Conservation (phyloP, 2,329 filamentous ascomycete genomes). For the Fusarium caatingaense region DNA sequence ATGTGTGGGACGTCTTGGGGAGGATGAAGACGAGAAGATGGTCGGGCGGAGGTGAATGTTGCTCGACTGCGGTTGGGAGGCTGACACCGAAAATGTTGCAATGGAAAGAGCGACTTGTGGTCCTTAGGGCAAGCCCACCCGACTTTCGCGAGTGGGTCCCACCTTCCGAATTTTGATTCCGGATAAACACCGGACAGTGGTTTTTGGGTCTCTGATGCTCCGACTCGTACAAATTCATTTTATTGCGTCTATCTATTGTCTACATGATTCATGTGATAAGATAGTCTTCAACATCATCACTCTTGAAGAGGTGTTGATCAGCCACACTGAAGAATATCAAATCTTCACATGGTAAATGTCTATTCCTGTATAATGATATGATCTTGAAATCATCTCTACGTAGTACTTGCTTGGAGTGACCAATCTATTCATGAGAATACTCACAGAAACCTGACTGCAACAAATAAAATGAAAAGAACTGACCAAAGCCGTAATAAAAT, state of each 20-base stretch:
- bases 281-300: not conserved
- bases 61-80: conserved; percentile 47
- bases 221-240: conserved; percentile 1
- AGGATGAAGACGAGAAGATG: conserved; percentile 50
- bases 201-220: not conserved
- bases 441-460: not conserved
- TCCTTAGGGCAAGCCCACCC: conserved; percentile 58
- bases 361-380: not conserved
- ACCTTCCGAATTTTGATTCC: conserved; percentile 30
- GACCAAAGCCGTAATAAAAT: not conserved
- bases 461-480: not conserved
- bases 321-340: not conserved
- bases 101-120: conserved; percentile 50
- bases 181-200: conserved; percentile 75
- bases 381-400: not conserved
- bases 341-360: not conserved
- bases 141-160: conserved; percentile 43
- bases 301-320: not conserved
- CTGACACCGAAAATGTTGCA: conserved; percentile 50
- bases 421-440: not conserved
- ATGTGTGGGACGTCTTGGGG: conserved; percentile 52
- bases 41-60: conserved; percentile 48
- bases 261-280: conserved; percentile 24
- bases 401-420: not conserved
- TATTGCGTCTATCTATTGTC: not conserved